Conservation (phyloP, 345 rosid species). For the Corchorus olitorius region DNA sequence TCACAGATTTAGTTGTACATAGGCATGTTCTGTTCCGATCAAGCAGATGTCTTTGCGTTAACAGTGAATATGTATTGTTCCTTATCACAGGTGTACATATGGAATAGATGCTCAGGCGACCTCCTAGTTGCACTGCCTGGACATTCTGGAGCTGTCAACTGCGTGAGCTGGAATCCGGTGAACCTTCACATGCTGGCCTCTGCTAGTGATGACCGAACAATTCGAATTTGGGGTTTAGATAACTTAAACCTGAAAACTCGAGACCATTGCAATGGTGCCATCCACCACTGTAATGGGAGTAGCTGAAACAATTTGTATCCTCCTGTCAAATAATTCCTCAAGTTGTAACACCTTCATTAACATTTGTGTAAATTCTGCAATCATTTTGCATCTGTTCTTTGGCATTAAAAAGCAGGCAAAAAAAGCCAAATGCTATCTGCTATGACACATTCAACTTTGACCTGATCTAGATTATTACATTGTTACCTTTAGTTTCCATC, state of each 20-base stretch:
- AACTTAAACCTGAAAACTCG: constrained; percentile 30
- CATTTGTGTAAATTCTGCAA: constrained; percentile 31
- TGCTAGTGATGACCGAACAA: constrained; percentile 68
- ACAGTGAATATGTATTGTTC: not conserved
- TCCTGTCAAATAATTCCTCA: not conserved
- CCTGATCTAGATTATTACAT: not conserved
- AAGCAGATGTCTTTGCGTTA: not conserved
- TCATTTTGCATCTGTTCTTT: constrained; percentile 21
- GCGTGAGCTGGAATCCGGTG: constrained; percentile 76
- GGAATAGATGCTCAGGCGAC: constrained; percentile 63
- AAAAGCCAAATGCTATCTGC: constrained; percentile 24
- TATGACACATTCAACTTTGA: constrained; percentile 19
- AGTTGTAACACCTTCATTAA: constrained; percentile 20
- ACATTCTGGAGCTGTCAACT: constrained; percentile 69
- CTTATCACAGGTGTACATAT: constrained; percentile 59
- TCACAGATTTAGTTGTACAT: not conserved
- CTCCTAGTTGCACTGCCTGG: constrained; percentile 52
- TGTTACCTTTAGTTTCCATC: not conserved
- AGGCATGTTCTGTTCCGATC: not conserved
- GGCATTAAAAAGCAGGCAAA: constrained; percentile 27
- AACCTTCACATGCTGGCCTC: constrained; percentile 76
- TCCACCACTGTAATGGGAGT: constrained; percentile 36
- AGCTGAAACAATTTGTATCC: constrained; percentile 19
- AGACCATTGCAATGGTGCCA: constrained; percentile 29
- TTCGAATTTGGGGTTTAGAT: constrained; percentile 75